A percentile compares a stretch with the other conserved stretches of the same genome.
These are phyloP conservation scores for Scedosporium apiospermum DNA, from an alignment of 2,329 filamentous ascomycete genomes.

Conservation along the genomic window DNA sequence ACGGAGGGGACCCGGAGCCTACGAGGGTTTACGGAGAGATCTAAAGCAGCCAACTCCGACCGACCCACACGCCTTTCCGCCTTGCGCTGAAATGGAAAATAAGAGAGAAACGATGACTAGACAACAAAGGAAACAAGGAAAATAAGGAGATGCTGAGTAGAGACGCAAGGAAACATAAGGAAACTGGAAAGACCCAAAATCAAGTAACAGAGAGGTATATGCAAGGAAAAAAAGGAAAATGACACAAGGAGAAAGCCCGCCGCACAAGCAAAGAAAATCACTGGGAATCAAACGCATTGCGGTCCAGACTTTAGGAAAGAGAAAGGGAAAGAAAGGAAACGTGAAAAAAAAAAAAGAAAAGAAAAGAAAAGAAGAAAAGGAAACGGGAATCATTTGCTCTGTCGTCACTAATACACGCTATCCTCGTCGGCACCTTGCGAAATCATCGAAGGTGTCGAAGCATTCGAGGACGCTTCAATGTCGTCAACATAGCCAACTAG, in stretches of 20 bases:
- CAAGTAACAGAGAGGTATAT: constrained; percentile 7
- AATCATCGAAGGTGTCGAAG: constrained; percentile 62
- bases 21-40: background rate
- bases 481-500: constrained; percentile 92
- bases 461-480: constrained; percentile 57
- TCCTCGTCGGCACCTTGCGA: constrained; percentile 63
- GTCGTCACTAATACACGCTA: constrained; percentile 55
- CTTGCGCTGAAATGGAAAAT: background rate
- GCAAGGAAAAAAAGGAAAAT: constrained; percentile 5
- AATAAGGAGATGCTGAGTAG: background rate
- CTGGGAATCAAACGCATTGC: background rate
- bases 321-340: constrained; percentile 24
- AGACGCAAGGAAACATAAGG: background rate
- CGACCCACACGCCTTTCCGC: background rate
- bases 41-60: constrained; percentile 5
- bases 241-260: background rate
- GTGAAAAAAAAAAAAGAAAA: constrained; percentile 17
- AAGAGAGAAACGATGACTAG: background rate
- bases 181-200: constrained; percentile 1
- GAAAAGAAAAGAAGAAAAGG: constrained; percentile 9
- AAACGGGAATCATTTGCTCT: constrained; percentile 21
- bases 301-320: background rate
- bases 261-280: background rate
- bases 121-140: background rate
- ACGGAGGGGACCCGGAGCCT: background rate